A percentile compares a stretch with the other conserved stretches of the same genome.
Conservation (phyloP, 1,284 basidiomycete species). For the Entoloma clypeatum region DNA sequence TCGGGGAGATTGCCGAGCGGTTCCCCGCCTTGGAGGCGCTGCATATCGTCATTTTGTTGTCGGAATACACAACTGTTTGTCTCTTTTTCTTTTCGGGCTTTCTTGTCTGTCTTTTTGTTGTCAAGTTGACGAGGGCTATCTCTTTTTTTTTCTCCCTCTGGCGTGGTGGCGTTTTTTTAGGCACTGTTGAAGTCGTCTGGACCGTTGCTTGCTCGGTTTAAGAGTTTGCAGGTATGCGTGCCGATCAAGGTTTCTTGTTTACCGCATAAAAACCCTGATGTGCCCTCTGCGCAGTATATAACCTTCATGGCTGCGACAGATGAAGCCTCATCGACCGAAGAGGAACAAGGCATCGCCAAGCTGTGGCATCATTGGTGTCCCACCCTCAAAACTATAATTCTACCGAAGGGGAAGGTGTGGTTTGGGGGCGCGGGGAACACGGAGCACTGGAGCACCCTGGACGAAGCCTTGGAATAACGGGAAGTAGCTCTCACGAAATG, state of each 20-base stretch:
- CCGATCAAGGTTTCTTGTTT: neutral
- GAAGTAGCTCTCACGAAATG: neutral
- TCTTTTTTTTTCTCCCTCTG: neutral
- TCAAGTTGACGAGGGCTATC: neutral
- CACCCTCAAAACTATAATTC: constrained; percentile 37
- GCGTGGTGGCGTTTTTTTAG: constrained; percentile 12
- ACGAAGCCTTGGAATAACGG: neutral
- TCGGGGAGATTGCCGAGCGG: constrained; percentile 42
- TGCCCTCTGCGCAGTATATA: constrained; percentile 27
- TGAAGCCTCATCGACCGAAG: constrained; percentile 15
- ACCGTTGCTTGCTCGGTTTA: constrained; percentile 25
- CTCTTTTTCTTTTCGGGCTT: too few species aligned
- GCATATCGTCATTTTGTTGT: constrained; percentile 50
- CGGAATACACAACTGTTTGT: constrained; percentile 42
- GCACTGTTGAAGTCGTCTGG: constrained; percentile 23
- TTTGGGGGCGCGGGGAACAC: constrained; percentile 27
- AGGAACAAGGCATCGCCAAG: constrained; percentile 35
- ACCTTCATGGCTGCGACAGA: constrained; percentile 34
- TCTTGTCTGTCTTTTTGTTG: neutral
- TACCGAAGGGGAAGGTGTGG: constrained; percentile 40
- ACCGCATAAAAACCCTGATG: neutral
- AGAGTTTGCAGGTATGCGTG: constrained; percentile 28
- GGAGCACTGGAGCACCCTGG: constrained; percentile 10
- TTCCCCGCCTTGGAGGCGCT: constrained; percentile 51
- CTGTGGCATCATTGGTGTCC: constrained; percentile 37